Evolutionary conservation across 2,329 filamentous ascomycete genomes (phyloP).

Genomic region (Xylariaceae sp.): DNA sequence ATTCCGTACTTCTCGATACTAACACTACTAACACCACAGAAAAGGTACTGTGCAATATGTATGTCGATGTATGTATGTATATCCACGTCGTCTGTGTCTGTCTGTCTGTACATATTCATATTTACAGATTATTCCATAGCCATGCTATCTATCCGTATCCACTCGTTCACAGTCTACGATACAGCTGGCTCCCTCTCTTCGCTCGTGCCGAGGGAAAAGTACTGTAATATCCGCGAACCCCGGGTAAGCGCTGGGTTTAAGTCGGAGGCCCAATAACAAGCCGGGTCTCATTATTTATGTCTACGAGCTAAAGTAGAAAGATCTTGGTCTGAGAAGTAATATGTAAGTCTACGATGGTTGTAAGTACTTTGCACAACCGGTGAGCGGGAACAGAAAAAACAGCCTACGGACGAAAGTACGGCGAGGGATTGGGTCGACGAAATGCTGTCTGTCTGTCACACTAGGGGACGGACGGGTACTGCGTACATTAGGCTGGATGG

Average conservation of each 20-base stretch:
- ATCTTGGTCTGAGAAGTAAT: background rate
- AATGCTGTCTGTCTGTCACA: too few relatives aligned
- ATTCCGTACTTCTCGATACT: background rate
- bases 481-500: background rate
- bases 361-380: too few relatives aligned
- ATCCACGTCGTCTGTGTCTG: too few relatives aligned
- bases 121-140: too few relatives aligned
- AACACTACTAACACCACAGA: background rate
- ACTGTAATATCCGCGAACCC: background rate
- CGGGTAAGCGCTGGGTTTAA: background rate
- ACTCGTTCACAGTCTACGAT: background rate
- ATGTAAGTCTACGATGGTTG: too few relatives aligned
- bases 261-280: background rate
- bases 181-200: background rate
- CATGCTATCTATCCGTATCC: background rate
- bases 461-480: background rate
- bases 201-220: background rate
- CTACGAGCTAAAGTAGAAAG: background rate
- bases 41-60: too few relatives aligned
- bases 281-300: background rate
- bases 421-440: too few relatives aligned
- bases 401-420: too few relatives aligned
- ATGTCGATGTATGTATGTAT: too few relatives aligned
- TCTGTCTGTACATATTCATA: too few relatives aligned
- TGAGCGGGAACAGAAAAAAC: too few relatives aligned